These are phyloP conservation scores for Candida endomychidarum DNA, from an alignment of 805 yeast genomes.

Conservation along the genomic window DNA sequence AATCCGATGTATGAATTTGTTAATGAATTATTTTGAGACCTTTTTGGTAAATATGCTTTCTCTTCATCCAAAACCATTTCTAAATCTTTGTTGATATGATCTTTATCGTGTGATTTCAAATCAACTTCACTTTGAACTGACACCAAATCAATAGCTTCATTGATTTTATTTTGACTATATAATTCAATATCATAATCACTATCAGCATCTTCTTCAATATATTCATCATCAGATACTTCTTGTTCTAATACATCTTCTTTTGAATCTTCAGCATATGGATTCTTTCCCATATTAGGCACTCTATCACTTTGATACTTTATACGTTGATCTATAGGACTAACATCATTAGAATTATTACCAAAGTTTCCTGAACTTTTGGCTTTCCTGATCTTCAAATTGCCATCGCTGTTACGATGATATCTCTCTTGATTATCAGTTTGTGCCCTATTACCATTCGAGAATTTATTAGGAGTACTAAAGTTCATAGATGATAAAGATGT, in stretches of 20 bases:
- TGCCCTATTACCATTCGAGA: slow-evolving; percentile 4
- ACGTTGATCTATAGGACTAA: slow-evolving; percentile 10
- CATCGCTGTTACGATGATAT: slow-evolving; percentile 2
- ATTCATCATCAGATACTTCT: slow-evolving; percentile 1
- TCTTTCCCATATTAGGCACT: slow-evolving; percentile 21
- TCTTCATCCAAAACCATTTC: slow-evolving; percentile 2
- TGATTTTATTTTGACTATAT: slow-evolving; percentile 2
- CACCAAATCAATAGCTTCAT: background rate
- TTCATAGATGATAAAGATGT: slow-evolving; percentile 15
- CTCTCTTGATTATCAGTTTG: slow-evolving; percentile 9
- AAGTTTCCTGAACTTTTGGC: slow-evolving; percentile 39
- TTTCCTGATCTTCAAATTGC: slow-evolving; percentile 19
- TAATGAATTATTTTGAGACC: slow-evolving; percentile 26
- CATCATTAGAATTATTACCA: slow-evolving; percentile 14
- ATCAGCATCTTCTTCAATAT: slow-evolving; percentile 6
- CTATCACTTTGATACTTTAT: slow-evolving; percentile 22
- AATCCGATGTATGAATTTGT: slow-evolving; percentile 40
- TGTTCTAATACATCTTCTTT: slow-evolving; percentile 6
- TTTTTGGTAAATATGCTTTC: slow-evolving; percentile 36
- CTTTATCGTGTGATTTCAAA: background rate
- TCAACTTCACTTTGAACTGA: slow-evolving; percentile 1
- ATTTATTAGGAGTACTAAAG: slow-evolving; percentile 9
- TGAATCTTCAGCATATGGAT: slow-evolving; percentile 26
- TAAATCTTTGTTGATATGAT: background rate
- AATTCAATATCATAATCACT: slow-evolving; percentile 7